Evolutionary conservation across 805 yeast genomes (phyloP).

Genomic region (Yarrowia bubula): DNA sequence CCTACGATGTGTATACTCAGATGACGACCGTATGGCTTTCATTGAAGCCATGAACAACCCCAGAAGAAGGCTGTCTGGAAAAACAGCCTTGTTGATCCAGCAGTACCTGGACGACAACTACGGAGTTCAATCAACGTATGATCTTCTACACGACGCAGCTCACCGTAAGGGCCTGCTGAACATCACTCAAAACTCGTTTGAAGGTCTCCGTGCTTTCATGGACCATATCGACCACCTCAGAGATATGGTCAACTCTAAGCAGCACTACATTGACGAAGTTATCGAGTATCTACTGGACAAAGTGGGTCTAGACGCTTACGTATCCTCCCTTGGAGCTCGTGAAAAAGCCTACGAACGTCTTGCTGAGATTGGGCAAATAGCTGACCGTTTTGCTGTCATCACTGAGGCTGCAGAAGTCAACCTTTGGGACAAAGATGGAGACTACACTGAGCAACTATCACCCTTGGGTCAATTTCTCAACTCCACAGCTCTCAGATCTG

Average conservation of each 20-base stretch:
- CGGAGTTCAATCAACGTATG: not conserved
- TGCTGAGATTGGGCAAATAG: not conserved
- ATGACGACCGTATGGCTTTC: conserved; percentile 59
- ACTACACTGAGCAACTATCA: not conserved
- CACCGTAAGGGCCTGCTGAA: not conserved
- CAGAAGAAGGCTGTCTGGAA: conserved; percentile 50
- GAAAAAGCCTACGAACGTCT: conserved; percentile 4
- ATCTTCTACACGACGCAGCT: not conserved
- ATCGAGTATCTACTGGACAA: conserved; percentile 7
- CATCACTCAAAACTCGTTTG: not conserved
- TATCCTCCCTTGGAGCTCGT: not conserved
- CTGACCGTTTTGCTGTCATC: conserved; percentile 13
- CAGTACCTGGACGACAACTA: not conserved
- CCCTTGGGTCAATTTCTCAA: conserved; percentile 30
- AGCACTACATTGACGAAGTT: conserved; percentile 12
- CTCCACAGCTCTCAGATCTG: conserved; percentile 32
- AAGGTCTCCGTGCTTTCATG: conserved; percentile 8
- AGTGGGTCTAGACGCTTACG: not conserved
- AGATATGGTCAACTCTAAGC: not conserved
- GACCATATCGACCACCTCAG: not conserved
- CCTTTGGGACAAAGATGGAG: conserved; percentile 9
- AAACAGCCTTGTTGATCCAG: not conserved
- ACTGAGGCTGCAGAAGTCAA: not conserved
- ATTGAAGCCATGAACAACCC: conserved; percentile 59
- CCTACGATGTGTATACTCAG: conserved; percentile 59